Percentiles rank a stretch among this genome's conserved stretches.
Evolutionary conservation across 257 asterid species (phyloP).

Genomic region (Henckelia pumila): DNA sequence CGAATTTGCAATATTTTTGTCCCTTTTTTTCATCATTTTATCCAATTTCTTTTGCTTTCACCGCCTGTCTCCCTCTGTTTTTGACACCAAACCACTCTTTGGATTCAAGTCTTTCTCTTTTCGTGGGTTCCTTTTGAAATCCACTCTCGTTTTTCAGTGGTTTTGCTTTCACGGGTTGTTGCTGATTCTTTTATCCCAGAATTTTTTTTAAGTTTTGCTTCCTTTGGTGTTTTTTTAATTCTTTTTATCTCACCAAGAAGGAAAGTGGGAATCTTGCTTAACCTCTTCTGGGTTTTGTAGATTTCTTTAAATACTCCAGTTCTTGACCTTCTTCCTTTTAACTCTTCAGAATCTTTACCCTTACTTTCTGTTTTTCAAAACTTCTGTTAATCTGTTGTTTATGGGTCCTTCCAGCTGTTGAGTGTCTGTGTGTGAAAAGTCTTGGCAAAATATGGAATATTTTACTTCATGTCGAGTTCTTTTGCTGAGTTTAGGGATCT

Average conservation of each 20-base stretch:
- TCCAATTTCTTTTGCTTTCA: conserved; percentile 18
- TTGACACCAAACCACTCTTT: conserved; percentile 73
- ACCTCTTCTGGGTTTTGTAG: conserved; percentile 24
- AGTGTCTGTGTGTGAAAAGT: conserved; percentile 23
- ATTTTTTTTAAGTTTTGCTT: conserved; percentile 39
- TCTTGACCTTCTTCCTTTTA: conserved; percentile 8
- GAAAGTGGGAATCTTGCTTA: conserved; percentile 29
- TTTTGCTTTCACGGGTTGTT: conserved; percentile 49
- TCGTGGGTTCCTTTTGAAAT: conserved; percentile 24
- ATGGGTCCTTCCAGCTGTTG: conserved; percentile 36
- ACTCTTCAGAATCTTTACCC: background rate
- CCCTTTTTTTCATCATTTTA: background rate
- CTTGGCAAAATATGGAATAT: conserved; percentile 42
- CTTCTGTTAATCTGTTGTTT: conserved; percentile 12
- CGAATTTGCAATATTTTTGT: conserved; percentile 1
- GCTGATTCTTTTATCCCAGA: conserved; percentile 44
- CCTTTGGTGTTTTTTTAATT: conserved; percentile 20
- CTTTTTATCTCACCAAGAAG: background rate
- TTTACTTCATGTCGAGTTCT: conserved; percentile 39
- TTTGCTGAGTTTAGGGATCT: conserved; percentile 43
- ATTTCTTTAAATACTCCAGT: conserved; percentile 27
- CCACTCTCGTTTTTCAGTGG: conserved; percentile 35
- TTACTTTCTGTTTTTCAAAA: conserved; percentile 20
- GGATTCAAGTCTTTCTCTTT: conserved; percentile 53
- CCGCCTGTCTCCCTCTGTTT: conserved; percentile 27